Conservation (phyloP, 352 stramenopile species). For the Aphanomyces invadans region DNA sequence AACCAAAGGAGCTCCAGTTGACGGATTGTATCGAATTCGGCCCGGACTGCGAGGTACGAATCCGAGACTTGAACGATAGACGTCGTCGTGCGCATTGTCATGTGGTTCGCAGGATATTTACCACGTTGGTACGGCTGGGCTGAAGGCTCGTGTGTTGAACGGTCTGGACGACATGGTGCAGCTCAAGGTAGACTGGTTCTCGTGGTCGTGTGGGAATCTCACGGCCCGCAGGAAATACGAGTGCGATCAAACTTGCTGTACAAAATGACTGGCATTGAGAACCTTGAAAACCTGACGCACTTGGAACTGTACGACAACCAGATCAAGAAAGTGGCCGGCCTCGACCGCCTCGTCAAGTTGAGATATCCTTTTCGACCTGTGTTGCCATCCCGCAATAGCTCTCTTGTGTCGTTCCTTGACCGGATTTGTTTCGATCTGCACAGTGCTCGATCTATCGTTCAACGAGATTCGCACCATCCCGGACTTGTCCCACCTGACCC, state of each 20-base stretch:
- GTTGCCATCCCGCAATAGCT: too few species aligned
- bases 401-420: not conserved
- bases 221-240: slow-evolving; percentile 37
- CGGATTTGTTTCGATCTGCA: slow-evolving; percentile 25
- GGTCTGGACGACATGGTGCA: slow-evolving; percentile 42
- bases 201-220: not conserved
- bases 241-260: slow-evolving; percentile 73
- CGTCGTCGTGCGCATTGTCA: not conserved
- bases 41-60: slow-evolving; percentile 37
- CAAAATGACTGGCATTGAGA: slow-evolving; percentile 68
- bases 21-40: slow-evolving; percentile 65
- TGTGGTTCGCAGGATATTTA: slow-evolving; percentile 49
- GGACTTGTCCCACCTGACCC: slow-evolving; percentile 60
- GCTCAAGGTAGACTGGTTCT: slow-evolving; percentile 44
- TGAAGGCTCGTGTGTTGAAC: slow-evolving; percentile 70
- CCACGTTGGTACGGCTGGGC: slow-evolving; percentile 68
- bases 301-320: slow-evolving; percentile 99
- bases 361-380: slow-evolving; percentile 25
- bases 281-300: slow-evolving; percentile 70
- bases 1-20: slow-evolving; percentile 35
- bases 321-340: slow-evolving; percentile 75
- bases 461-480: slow-evolving; percentile 92
- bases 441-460: slow-evolving; percentile 93
- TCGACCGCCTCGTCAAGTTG: slow-evolving; percentile 55
- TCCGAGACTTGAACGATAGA: not conserved